Evolutionary conservation across 2,329 filamentous ascomycete species (phyloP).

Genomic region (Calonectria montana): DNA sequence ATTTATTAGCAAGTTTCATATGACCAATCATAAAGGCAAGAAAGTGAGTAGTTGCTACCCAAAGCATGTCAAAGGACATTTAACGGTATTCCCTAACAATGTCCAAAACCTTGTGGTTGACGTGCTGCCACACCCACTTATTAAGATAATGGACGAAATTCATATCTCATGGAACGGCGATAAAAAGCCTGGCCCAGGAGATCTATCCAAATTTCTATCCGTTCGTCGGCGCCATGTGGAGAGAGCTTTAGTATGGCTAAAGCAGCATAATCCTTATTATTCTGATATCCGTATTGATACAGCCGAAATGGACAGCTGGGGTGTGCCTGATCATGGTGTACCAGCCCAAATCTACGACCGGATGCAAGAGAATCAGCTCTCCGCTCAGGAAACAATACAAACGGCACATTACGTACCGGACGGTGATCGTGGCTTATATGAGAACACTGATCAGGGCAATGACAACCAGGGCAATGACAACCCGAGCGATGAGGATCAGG

Average conservation of each 20-base stretch:
- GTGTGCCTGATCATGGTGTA: not conserved
- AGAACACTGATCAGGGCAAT: not conserved
- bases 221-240: not conserved
- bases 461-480: not conserved
- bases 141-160: conserved; percentile 3
- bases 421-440: not conserved
- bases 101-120: not conserved
- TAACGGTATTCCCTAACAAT: conserved; percentile 7
- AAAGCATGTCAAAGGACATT: not conserved
- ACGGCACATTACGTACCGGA: not conserved
- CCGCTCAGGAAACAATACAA: not conserved
- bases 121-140: not conserved
- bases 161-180: not conserved
- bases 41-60: not conserved
- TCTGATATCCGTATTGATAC: not conserved
- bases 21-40: too few relatives aligned
- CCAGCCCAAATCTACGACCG: not conserved
- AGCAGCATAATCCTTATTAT: not conserved
- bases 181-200: not conserved
- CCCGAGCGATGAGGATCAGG: too few relatives aligned
- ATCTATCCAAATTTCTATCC: not conserved
- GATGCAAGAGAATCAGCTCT: not conserved
- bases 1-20: too few relatives aligned
- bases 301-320: conserved; percentile 6
- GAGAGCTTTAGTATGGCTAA: not conserved